A percentile compares a stretch with the other conserved stretches of the same genome.
These are phyloP conservation scores for Mortierella hygrophila DNA, from an alignment of 192 early-diverging fungal species.

Conservation along the genomic window DNA sequence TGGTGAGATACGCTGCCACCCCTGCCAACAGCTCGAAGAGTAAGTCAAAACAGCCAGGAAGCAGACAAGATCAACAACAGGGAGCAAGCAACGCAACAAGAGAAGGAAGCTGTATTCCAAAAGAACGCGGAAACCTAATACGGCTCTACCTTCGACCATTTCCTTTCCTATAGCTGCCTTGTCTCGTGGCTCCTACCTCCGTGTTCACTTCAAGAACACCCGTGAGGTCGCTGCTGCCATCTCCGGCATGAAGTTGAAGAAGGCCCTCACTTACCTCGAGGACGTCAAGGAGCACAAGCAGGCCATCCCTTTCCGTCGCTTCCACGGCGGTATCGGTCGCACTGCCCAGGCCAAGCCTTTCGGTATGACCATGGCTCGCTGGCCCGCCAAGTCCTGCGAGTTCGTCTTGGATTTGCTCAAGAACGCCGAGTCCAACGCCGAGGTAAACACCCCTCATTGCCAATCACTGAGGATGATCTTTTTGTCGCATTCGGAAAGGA, in stretches of 20 bases:
- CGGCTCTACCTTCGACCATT: neutral
- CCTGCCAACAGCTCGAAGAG: conserved; percentile 85
- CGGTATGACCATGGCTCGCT: conserved; percentile 86
- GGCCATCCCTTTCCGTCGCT: conserved; percentile 96
- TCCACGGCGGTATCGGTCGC: conserved; percentile 97
- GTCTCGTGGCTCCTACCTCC: conserved; percentile 94
- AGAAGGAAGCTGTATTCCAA: neutral
- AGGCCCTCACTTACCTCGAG: conserved; percentile 92
- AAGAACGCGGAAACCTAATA: neutral
- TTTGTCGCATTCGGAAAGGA: too few relatives aligned
- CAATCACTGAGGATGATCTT: neutral
- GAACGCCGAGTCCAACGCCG: conserved; percentile 98
- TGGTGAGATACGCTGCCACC: conserved; percentile 90
- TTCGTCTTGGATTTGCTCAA: conserved; percentile 93
- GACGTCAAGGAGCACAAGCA: conserved; percentile 98
- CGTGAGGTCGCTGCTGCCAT: conserved; percentile 95
- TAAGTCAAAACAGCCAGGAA: conserved; percentile 47
- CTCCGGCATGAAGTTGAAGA: conserved; percentile 90
- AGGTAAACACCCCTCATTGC: conserved; percentile 62
- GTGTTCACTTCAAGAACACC: conserved; percentile 98
- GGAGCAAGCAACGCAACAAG: neutral
- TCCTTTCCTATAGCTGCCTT: conserved; percentile 72
- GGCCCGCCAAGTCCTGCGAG: conserved; percentile 97
- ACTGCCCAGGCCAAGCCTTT: conserved; percentile 97
- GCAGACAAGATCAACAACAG: neutral